Evolutionary conservation across 805 yeast genomes (phyloP).

Genomic region (Nakazawaea ambrosiae): DNA sequence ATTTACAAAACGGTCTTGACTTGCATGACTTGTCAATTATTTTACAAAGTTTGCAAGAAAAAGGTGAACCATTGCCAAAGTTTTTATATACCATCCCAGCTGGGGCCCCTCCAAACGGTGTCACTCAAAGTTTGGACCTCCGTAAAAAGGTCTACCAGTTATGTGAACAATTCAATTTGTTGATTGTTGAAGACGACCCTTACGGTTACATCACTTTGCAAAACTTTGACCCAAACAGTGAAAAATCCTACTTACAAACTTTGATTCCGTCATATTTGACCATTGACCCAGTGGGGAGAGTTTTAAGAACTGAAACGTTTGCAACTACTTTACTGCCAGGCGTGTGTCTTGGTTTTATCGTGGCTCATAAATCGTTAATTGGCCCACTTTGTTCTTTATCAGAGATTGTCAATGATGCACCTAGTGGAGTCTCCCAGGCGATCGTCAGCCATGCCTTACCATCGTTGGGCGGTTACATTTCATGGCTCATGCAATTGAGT

Average conservation of each 20-base stretch:
- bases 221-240: conserved; percentile 11
- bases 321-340: conserved; percentile 54
- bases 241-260: conserved; percentile 26
- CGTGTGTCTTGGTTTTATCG: conserved; percentile 43
- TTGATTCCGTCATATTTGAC: conserved; percentile 39
- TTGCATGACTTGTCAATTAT: no score
- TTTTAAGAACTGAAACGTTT: conserved; percentile 45
- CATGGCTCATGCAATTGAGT: conserved; percentile 2
- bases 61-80: no score
- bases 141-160: conserved; percentile 35
- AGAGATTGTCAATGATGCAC: conserved; percentile 35
- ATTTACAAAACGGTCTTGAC: no score
- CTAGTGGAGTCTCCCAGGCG: conserved; percentile 45
- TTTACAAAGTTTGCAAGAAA: no score
- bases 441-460: conserved; percentile 34
- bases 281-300: conserved; percentile 47
- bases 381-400: conserved; percentile 30
- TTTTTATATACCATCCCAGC: conserved; percentile 48
- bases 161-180: conserved; percentile 40
- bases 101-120: conserved; percentile 54
- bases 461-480: conserved; percentile 15
- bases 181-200: conserved; percentile 53
- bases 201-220: conserved; percentile 37
- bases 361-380: conserved; percentile 35
- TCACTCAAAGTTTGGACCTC: conserved; percentile 27